Conservation (phyloP, 345 rosid species). For the Eucalyptus rudis region DNA sequence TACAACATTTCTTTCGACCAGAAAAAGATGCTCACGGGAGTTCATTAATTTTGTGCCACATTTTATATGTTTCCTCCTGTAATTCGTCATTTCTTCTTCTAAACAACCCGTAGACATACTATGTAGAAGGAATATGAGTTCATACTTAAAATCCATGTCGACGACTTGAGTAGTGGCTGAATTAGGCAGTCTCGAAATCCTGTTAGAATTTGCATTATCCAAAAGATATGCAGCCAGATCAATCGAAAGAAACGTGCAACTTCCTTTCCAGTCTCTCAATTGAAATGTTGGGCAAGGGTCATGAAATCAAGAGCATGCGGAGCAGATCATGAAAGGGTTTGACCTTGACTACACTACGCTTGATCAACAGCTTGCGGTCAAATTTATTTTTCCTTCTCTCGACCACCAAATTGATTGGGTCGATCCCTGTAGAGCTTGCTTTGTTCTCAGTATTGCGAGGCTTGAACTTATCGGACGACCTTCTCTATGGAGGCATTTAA, state of each 20-base stretch:
- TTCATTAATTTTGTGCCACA: not conserved
- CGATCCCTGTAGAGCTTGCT: not conserved
- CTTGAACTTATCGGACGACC: constrained; percentile 4
- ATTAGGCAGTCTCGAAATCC: no score
- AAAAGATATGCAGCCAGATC: no score
- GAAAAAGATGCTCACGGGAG: not conserved
- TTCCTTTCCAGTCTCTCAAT: no score
- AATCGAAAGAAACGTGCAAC: no score
- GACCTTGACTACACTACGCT: not conserved
- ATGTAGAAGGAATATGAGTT: no score
- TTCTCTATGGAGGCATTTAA: constrained; percentile 1
- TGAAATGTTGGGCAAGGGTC: no score
- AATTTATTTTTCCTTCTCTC: not conserved
- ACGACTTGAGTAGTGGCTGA: no score
- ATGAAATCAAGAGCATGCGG: not conserved
- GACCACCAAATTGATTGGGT: not conserved
- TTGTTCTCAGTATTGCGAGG: not conserved
- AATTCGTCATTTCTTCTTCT: not conserved
- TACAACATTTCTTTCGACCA: no score
- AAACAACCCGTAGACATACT: no score
- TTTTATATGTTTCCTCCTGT: not conserved
- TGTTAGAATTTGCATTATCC: no score
- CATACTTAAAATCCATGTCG: no score
- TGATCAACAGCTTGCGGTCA: not conserved
- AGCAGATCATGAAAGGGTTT: not conserved